Base-by-base conservation (phyloP, 345 rosid species). In the Heritiera littoralis region DNA sequence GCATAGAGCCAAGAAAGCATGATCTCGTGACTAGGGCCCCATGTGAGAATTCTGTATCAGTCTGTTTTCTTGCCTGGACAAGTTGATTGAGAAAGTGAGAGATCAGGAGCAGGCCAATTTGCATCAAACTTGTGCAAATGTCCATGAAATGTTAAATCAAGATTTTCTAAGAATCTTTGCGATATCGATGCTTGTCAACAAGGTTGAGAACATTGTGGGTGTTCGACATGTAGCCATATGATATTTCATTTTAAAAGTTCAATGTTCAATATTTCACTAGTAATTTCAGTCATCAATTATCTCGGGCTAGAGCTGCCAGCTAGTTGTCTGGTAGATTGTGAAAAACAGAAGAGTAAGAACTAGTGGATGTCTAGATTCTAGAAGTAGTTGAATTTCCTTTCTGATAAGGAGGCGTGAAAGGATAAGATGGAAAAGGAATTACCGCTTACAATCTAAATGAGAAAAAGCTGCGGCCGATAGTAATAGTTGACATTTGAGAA, bases 1-100 rank as follows among this genome's bases (percentile, higher is more conserved):
- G 48, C 70, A 66, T 66, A 66, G 71, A 17, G 58, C 74, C 74
- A 70, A 70, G 41, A 70, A 20, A 18, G 18, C 28, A 70, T 7
- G 15, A 48, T 48, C 74, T 48, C 59, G 32, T 70, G 59, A 18
- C n/a, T 49, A 10, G 58, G 74, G 12, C 30, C 15, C 74, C 56
- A 48, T 41, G 71, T 66, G 71, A 66, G 71, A 40, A 41, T 41
- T 35, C 46, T 35, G 48, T 6, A 38, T 40, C 51, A 66, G 46
- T 28, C 28, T 35, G 23, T 66, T 66, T 70, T 70, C 74, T 46
- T 69, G 35, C 74, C 45, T 32, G 43, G 68, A 28, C 7, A 17
- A 13, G 1, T 35, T 64, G 40, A 64, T 64, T 64, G 45, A 64
- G 68, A 64, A 38, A 64, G 68, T 32, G 68, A 64, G 45, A 12